Evolutionary conservation across 148 eudicot genomes (phyloP).

Genomic region (Nyssa sinensis): DNA sequence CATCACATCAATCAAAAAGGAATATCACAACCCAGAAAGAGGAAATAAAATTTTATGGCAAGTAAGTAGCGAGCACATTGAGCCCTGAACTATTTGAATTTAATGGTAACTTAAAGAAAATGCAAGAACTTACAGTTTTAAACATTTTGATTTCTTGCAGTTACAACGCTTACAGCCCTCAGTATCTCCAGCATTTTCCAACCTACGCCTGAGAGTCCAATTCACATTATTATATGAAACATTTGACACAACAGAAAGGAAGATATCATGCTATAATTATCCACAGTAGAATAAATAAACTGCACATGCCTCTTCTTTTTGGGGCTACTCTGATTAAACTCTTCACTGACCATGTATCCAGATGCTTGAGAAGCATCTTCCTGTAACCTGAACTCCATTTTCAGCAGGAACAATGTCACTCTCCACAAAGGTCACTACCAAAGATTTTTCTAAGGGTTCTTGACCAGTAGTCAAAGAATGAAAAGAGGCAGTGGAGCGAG

Average conservation of each 20-base stretch:
- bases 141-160: slow-evolving; percentile 96
- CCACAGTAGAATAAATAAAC: not conserved
- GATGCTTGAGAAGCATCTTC: slow-evolving; percentile 49
- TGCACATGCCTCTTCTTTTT: slow-evolving; percentile 72
- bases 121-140: slow-evolving; percentile 79
- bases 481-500: slow-evolving; percentile 21
- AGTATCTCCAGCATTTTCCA: slow-evolving; percentile 57
- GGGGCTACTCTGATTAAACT: slow-evolving; percentile 59
- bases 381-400: slow-evolving; percentile 38
- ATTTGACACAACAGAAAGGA: slow-evolving; percentile 1
- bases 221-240: slow-evolving; percentile 14
- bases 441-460: slow-evolving; percentile 27
- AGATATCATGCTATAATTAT: not conserved
- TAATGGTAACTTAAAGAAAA: slow-evolving; percentile 6
- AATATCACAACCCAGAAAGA: not conserved
- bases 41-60: not conserved
- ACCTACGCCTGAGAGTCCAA: slow-evolving; percentile 55
- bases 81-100: not conserved
- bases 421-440: slow-evolving; percentile 30
- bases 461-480: slow-evolving; percentile 23
- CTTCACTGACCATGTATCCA: slow-evolving; percentile 40
- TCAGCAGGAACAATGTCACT: slow-evolving; percentile 36
- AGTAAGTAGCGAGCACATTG: not conserved
- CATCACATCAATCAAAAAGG: not conserved
- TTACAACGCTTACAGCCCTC: slow-evolving; percentile 91